Evolutionary conservation across 352 stramenopile species (phyloP).

Genomic region (Phytophthora macrochlamydospora): DNA sequence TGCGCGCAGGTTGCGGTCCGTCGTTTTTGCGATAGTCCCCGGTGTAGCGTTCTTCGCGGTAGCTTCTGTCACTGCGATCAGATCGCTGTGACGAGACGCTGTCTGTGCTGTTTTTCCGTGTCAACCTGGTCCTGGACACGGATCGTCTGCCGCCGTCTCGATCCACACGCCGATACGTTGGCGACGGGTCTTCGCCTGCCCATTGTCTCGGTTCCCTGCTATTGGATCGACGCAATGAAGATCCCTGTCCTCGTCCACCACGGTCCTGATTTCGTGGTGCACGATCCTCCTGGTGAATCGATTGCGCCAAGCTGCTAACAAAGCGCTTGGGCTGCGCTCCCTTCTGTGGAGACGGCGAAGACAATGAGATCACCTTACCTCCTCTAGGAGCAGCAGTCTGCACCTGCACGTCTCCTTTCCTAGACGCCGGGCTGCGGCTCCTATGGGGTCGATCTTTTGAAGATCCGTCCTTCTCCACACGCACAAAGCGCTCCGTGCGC

Average conservation of each 20-base stretch:
- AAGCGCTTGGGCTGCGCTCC: constrained; percentile 31
- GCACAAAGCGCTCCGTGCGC: constrained; percentile 17
- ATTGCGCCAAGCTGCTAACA: constrained; percentile 46
- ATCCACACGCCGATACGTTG: constrained; percentile 27
- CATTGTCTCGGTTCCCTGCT: constrained; percentile 24
- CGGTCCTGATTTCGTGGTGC: constrained; percentile 8
- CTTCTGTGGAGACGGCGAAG: constrained; percentile 39
- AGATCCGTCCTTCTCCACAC: constrained; percentile 13
- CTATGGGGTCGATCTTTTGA: too few species aligned
- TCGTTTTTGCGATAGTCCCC: constrained; percentile 31
- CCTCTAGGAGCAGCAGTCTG: constrained; percentile 24
- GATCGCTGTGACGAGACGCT: constrained; percentile 59
- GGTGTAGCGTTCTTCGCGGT: constrained; percentile 36
- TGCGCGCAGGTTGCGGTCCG: constrained; percentile 17
- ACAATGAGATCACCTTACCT: constrained; percentile 39
- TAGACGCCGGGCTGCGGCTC: background rate
- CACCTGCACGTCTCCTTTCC: constrained; percentile 32
- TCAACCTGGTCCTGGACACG: constrained; percentile 30
- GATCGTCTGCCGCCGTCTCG: constrained; percentile 28
- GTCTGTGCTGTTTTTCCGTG: constrained; percentile 61
- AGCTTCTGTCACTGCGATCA: constrained; percentile 42
- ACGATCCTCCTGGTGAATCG: constrained; percentile 27
- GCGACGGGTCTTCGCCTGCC: constrained; percentile 12
- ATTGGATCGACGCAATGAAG: constrained; percentile 23
- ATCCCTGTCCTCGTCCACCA: constrained; percentile 13